A percentile compares a stretch with the other conserved stretches of the same genome.
phyloP scores from a whole-genome alignment of 306 rosid species.

The Begonia peltatifolia region DNA sequence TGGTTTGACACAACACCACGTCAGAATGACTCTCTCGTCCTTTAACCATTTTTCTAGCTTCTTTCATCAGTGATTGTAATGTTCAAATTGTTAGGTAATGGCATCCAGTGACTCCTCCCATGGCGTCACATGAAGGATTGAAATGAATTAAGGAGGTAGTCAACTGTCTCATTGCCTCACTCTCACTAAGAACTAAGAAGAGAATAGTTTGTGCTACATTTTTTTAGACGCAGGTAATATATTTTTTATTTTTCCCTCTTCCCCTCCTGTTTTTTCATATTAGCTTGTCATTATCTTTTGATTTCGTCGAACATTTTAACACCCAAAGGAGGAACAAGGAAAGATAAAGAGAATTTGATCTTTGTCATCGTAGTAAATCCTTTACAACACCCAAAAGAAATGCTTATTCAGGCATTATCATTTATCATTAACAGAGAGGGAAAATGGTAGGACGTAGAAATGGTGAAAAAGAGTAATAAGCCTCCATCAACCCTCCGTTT shows the following conservation, averaged over 20 bases:
- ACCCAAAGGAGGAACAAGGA: slow-evolving; percentile 2
- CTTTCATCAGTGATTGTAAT: too few species aligned
- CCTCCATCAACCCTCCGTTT: slow-evolving; percentile 41
- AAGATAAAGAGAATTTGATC: neutral
- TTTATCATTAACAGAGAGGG: slow-evolving; percentile 51
- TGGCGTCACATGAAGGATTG: slow-evolving; percentile 82
- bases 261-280: too few species aligned
- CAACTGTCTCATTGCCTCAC: neutral
- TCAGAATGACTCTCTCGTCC: too few species aligned
- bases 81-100: slow-evolving; percentile 28
- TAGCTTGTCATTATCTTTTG: too few species aligned
- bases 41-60: too few species aligned
- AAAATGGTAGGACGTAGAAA: slow-evolving; percentile 65
- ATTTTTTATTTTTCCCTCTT: too few species aligned
- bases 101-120: slow-evolving; percentile 76
- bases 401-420: neutral
- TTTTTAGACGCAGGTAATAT: too few species aligned
- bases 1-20: slow-evolving; percentile 35
- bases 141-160: slow-evolving; percentile 77
- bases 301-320: neutral
- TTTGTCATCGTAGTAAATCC: too few species aligned
- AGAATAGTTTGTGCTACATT: too few species aligned
- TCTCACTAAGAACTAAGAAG: too few species aligned
- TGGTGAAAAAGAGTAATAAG: slow-evolving; percentile 60
- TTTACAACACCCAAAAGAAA: slow-evolving; percentile 4